These are phyloP conservation scores for Aleurites moluccanus DNA, from an alignment of 441 rosid genomes.

Conservation along the genomic window DNA sequence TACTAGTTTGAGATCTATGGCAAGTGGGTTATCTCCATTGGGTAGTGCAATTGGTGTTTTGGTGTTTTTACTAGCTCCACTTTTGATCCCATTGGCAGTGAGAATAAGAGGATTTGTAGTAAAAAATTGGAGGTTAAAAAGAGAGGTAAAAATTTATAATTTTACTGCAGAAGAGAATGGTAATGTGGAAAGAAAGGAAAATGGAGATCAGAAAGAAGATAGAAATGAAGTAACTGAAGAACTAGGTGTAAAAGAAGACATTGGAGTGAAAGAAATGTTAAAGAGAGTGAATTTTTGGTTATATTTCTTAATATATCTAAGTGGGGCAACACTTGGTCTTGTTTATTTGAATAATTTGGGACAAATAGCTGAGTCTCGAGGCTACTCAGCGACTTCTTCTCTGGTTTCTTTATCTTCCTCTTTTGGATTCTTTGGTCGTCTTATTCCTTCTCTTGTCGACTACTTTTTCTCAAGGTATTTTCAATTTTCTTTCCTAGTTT, in stretches of 20 bases:
- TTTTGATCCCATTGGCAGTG: slow-evolving; percentile 43
- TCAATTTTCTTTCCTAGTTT: background rate
- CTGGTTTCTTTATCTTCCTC: slow-evolving; percentile 81
- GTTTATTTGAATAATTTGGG: slow-evolving; percentile 84
- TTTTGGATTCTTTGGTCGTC: slow-evolving; percentile 88
- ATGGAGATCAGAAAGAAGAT: slow-evolving; percentile 17
- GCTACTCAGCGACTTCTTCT: slow-evolving; percentile 45
- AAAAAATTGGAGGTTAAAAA: slow-evolving; percentile 24
- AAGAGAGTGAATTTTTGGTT: slow-evolving; percentile 68
- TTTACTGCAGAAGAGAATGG: slow-evolving; percentile 21
- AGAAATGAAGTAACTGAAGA: background rate
- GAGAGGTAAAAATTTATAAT: slow-evolving; percentile 37
- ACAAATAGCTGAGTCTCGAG: slow-evolving; percentile 85
- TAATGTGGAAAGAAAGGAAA: slow-evolving; percentile 15
- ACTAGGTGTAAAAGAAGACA: slow-evolving; percentile 51
- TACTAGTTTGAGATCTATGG: slow-evolving; percentile 44
- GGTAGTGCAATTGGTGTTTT: slow-evolving; percentile 46
- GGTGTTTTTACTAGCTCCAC: slow-evolving; percentile 50
- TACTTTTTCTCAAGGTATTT: slow-evolving; percentile 65
- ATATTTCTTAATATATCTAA: slow-evolving; percentile 62
- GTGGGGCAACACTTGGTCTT: slow-evolving; percentile 72
- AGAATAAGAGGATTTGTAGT: slow-evolving; percentile 20
- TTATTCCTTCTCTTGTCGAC: slow-evolving; percentile 70
- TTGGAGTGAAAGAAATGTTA: slow-evolving; percentile 57
- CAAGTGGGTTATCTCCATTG: slow-evolving; percentile 27